Conservation (phyloP, 2,329 filamentous ascomycete species). For the Celoporthe dispersa region DNA sequence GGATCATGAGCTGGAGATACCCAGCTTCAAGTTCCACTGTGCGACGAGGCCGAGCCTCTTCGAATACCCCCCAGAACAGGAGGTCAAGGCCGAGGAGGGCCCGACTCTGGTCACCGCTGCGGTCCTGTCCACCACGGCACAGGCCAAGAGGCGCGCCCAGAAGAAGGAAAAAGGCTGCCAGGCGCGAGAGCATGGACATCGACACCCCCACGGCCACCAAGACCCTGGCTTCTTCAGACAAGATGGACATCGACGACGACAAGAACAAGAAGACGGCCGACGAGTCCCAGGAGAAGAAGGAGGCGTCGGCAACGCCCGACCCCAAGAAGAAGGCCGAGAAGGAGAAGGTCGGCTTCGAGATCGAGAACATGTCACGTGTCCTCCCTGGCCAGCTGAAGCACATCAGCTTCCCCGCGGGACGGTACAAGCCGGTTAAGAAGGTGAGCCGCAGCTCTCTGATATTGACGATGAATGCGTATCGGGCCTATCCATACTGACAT, state of each 20-base stretch:
- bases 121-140: slow-evolving; percentile 92
- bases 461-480: background rate
- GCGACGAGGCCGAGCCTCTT: slow-evolving; percentile 94
- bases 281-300: slow-evolving; percentile 65
- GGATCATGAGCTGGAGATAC: slow-evolving; percentile 90
- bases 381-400: slow-evolving; percentile 93
- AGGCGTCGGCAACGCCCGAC: slow-evolving; percentile 55
- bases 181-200: slow-evolving; percentile 93
- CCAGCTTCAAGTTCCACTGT: slow-evolving; percentile 93
- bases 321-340: slow-evolving; percentile 90
- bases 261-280: slow-evolving; percentile 54
- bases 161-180: slow-evolving; percentile 89
- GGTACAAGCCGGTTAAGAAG: slow-evolving; percentile 91
- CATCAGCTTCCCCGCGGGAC: slow-evolving; percentile 86
- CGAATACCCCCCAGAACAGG: slow-evolving; percentile 95
- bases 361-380: slow-evolving; percentile 96
- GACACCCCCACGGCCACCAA: slow-evolving; percentile 80
- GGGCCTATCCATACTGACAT: slow-evolving; percentile 44
- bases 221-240: slow-evolving; percentile 60
- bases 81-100: slow-evolving; percentile 91
- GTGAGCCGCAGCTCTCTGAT: slow-evolving; percentile 51
- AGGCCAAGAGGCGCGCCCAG: slow-evolving; percentile 92
- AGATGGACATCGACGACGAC: slow-evolving; percentile 85
- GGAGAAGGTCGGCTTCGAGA: slow-evolving; percentile 94
- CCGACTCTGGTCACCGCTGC: slow-evolving; percentile 94